Conservation (phyloP, 2,329 filamentous ascomycete species). For the Coniochaeta pulveracea region DNA sequence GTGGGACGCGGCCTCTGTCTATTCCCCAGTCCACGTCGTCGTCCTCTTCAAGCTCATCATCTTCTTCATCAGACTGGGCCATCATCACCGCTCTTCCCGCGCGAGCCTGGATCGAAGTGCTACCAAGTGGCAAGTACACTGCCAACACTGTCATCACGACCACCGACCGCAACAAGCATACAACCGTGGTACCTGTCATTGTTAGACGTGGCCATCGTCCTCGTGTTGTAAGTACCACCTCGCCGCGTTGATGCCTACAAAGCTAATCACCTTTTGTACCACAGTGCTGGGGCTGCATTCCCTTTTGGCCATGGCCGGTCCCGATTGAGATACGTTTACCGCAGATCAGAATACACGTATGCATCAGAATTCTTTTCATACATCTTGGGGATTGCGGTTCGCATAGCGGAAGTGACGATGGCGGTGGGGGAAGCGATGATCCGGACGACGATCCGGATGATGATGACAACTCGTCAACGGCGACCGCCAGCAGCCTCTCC, state of each 20-base stretch:
- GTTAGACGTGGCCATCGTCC: background rate
- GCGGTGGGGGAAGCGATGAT: background rate
- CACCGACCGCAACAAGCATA: background rate
- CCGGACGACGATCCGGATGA: background rate
- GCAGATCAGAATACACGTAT: too few species aligned
- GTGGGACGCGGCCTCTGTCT: too few species aligned
- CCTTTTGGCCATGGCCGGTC: background rate
- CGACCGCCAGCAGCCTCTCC: background rate
- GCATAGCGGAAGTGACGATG: background rate
- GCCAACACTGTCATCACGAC: background rate
- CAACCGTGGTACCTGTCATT: background rate
- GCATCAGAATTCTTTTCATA: background rate
- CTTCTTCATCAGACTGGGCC: background rate
- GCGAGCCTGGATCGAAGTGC: background rate
- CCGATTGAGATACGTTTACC: background rate
- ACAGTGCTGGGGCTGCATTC: conserved; percentile 1
- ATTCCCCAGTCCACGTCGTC: too few species aligned
- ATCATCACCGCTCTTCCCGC: background rate
- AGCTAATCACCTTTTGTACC: background rate
- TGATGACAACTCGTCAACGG: background rate
- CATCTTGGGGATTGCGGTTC: background rate
- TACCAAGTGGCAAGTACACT: background rate
- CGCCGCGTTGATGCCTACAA: background rate
- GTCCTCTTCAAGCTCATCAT: too few species aligned
- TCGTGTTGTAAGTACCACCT: background rate